Evolutionary conservation across 495 filamentous ascomycete genomes (phyloP).

Genomic region (Lasiosphaeria ovina): DNA sequence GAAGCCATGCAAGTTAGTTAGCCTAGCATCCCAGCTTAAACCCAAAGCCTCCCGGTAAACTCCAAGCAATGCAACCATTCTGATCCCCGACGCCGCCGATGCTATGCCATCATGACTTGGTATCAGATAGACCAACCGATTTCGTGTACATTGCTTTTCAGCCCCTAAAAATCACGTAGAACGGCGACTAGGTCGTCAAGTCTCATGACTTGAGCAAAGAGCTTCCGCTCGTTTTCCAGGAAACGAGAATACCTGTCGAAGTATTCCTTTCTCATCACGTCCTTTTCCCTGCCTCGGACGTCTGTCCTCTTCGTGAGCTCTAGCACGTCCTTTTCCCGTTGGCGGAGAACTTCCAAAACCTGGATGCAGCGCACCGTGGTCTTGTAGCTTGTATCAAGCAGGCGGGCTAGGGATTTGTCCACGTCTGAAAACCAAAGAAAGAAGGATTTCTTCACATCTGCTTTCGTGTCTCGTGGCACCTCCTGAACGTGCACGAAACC

Average conservation of each 20-base stretch:
- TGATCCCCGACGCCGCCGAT: slow-evolving; percentile 12
- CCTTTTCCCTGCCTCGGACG: slow-evolving; percentile 75
- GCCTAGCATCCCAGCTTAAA: background rate
- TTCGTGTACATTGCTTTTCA: background rate
- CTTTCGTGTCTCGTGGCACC: slow-evolving; percentile 77
- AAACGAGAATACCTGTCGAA: slow-evolving; percentile 65
- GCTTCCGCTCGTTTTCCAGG: slow-evolving; percentile 66
- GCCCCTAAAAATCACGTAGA: slow-evolving; percentile 69
- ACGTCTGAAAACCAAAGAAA: slow-evolving; percentile 89
- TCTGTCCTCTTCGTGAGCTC: slow-evolving; percentile 77
- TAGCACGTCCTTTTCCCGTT: slow-evolving; percentile 63
- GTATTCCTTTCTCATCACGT: slow-evolving; percentile 67
- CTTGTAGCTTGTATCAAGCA: slow-evolving; percentile 79
- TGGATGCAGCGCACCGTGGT: slow-evolving; percentile 84
- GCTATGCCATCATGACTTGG: slow-evolving; percentile 7
- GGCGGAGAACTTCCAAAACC: slow-evolving; percentile 67
- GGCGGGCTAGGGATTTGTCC: slow-evolving; percentile 59
- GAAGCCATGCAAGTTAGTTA: no score
- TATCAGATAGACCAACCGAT: background rate
- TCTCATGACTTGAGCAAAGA: slow-evolving; percentile 72
- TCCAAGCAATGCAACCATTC: slow-evolving; percentile 21
- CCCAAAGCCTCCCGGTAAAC: slow-evolving; percentile 14
- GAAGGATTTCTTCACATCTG: slow-evolving; percentile 72
- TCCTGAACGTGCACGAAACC: slow-evolving; percentile 90
- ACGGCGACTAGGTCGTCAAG: slow-evolving; percentile 82